Conservation (phyloP, 2,329 filamentous ascomycete genomes). For the Cladosporium sp. region DNA sequence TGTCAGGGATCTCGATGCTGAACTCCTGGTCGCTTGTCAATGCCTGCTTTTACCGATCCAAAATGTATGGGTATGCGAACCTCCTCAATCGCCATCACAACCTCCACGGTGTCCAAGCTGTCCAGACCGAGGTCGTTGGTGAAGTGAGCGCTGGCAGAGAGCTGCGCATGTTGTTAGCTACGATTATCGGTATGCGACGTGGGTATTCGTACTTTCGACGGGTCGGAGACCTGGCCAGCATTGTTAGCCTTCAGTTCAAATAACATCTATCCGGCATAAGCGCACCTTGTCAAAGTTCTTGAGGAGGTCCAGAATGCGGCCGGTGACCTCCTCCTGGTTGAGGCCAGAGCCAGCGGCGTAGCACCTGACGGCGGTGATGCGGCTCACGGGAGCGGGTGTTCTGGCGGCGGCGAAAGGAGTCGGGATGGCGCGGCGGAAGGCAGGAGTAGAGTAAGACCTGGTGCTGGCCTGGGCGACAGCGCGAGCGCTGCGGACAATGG, state of each 20-base stretch:
- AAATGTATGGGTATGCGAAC: conserved; percentile 37
- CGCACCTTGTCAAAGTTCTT: conserved; percentile 95
- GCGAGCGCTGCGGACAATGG: conserved; percentile 71
- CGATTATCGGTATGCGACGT: not conserved
- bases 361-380: conserved; percentile 66
- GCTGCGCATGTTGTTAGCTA: conserved; percentile 48
- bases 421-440: conserved; percentile 53
- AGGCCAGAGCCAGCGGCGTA: conserved; percentile 81
- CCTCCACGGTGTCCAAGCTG: conserved; percentile 96
- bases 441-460: conserved; percentile 37
- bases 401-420: conserved; percentile 54
- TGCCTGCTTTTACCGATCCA: conserved; percentile 43
- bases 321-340: conserved; percentile 77
- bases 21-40: conserved; percentile 52
- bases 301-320: conserved; percentile 84
- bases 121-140: conserved; percentile 95
- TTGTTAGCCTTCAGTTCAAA: conserved; percentile 16
- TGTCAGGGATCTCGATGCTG: conserved; percentile 96
- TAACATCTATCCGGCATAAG: conserved; percentile 15
- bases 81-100: conserved; percentile 99
- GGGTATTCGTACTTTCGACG: conserved; percentile 46
- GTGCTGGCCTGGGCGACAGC: conserved; percentile 38
- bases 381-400: conserved; percentile 55
- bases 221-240: conserved; percentile 52
- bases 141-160: conserved; percentile 81